Base-by-base conservation (phyloP, 164 flowering plant species). In the Vitis rupestris region DNA sequence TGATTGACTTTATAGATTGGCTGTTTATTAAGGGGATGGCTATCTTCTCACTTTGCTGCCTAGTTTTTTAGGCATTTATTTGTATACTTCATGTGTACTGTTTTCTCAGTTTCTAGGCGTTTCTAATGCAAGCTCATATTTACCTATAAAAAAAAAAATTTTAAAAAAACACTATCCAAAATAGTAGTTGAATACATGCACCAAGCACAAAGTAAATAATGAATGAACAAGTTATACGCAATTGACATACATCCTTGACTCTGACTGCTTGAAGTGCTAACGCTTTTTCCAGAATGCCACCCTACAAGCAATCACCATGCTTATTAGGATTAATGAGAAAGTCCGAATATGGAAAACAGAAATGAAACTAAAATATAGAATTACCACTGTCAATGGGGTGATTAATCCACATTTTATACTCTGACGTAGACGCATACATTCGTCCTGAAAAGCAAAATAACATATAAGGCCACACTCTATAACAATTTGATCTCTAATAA, bases 361-460 rank as follows among this genome's bases (percentile, higher is more conserved):
- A 37, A 54, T 11, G 29, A 23, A 48, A 59, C 10, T 10, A 27
- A 54, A 29, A 74, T 2, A 54, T 50, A 60, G 51, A 66, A 66
- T 81, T 90, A 95, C 99, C 98, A 95, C 96, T 49, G 94, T 93
- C 79, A 91, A 74, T 58, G 88, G 82, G 65, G 75, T 84, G 63
- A 95, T 84, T n/a, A 91, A 78, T 74, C 99, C 99, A 88, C 94
- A 93, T 69, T 90, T 95, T 67, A 95, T 95, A 69, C 99, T 91
- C 79, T 93, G 98, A 50, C 97, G 90, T 55, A 95, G 80, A 51
- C 98, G 87, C 78, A 84, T 93, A 84, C 98, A 93, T 76, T 95
- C 99, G 63, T 93, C 99, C 99, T 95, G 61, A 65, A n/a, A 72
- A 30, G 17, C 29, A 70, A 59, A 72, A 15, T 4, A 78, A 55